Evolutionary conservation across 139 green algal species (phyloP).

Genomic region (Coelastrella sp.): DNA sequence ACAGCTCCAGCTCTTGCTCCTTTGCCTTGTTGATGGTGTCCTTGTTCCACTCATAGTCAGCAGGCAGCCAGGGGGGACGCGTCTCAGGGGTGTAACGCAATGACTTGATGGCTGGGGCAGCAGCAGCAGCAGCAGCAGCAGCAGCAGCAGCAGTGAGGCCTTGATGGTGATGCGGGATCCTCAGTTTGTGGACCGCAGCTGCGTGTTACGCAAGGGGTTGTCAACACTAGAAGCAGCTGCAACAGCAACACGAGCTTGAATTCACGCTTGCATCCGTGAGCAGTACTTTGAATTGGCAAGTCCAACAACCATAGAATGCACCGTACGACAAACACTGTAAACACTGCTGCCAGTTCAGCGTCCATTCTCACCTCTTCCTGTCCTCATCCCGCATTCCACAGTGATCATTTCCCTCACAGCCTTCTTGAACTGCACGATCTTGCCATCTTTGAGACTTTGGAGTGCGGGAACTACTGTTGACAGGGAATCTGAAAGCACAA

Average conservation of each 20-base stretch:
- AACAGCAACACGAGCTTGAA: neutral
- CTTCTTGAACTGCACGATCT: neutral
- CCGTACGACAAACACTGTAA: neutral
- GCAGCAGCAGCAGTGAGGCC: neutral
- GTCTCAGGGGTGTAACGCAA: neutral
- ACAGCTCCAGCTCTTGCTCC: neutral
- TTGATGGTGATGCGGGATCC: neutral
- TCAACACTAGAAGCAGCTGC: neutral
- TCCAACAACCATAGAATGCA: neutral
- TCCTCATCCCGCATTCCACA: neutral
- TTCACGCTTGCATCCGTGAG: too few relatives aligned
- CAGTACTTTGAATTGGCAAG: neutral
- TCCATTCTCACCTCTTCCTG: neutral
- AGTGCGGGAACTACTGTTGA: neutral
- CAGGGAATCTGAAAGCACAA: neutral
- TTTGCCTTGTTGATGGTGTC: neutral
- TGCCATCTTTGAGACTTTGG: neutral
- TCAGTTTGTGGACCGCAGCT: neutral
- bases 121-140: neutral
- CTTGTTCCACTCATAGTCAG: neutral
- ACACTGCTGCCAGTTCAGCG: neutral
- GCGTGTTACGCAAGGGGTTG: too few relatives aligned
- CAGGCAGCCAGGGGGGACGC: neutral
- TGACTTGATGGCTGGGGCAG: neutral
- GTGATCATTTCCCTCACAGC: neutral